These are phyloP conservation scores for Ophiosphaerella herpotricha DNA, from an alignment of 2,329 filamentous ascomycete genomes.

Conservation along the genomic window DNA sequence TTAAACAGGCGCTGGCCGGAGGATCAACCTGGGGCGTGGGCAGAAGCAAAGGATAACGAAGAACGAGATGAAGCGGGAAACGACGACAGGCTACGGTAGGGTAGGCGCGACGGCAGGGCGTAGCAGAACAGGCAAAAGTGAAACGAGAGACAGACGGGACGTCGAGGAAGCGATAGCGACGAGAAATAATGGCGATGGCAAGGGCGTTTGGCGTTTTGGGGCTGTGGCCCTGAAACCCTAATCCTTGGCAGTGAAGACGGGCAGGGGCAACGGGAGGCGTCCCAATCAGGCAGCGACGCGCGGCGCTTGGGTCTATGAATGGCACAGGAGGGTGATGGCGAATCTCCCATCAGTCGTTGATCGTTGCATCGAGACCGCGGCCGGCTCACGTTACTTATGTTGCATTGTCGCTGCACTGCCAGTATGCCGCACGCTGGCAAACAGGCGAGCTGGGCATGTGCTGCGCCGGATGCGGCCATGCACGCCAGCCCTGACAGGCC, in stretches of 20 bases:
- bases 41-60: constrained; percentile 13
- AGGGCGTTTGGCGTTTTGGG: constrained; percentile 29
- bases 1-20: constrained; percentile 39
- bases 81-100: constrained; percentile 14
- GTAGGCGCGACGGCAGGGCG: constrained; percentile 14
- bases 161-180: constrained; percentile 21
- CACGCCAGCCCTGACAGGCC: constrained; percentile 5
- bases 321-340: constrained; percentile 9
- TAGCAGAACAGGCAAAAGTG: constrained; percentile 20
- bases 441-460: neutral
- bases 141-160: constrained; percentile 42
- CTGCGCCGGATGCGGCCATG: constrained; percentile 5
- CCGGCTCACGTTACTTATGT: neutral
- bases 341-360: constrained; percentile 13
- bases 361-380: constrained; percentile 29
- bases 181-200: constrained; percentile 21
- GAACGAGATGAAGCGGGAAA: constrained; percentile 15
- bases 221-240: constrained; percentile 31
- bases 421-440: too few relatives aligned
- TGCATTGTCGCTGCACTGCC: too few relatives aligned
- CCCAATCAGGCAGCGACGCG: constrained; percentile 35
- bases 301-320: constrained; percentile 12
- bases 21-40: constrained; percentile 43
- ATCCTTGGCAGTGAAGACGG: constrained; percentile 23
- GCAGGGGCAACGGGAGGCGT: constrained; percentile 23